Evolutionary conservation across 208 protist species (phyloP).

Genomic region (Eutreptiella sp.): DNA sequence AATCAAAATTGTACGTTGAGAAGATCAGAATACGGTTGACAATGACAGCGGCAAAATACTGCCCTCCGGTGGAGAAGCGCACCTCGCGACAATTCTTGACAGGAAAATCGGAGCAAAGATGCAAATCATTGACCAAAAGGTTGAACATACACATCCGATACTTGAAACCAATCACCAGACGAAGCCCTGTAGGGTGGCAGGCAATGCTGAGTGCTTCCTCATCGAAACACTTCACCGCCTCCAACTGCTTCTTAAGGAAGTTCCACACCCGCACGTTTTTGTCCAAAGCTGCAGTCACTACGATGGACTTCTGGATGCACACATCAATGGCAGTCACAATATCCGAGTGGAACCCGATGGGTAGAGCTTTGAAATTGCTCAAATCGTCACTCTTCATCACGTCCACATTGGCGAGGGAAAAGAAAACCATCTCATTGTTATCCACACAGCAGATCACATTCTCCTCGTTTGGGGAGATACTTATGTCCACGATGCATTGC

Average conservation of each 20-base stretch:
- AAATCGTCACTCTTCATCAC: slow-evolving; percentile 26
- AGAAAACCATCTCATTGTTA: slow-evolving; percentile 28
- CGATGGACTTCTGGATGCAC: slow-evolving; percentile 34
- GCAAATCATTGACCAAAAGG: slow-evolving; percentile 32
- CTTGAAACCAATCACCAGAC: slow-evolving; percentile 33
- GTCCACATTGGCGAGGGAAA: slow-evolving; percentile 27
- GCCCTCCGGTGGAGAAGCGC: slow-evolving; percentile 31
- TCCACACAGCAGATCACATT: slow-evolving; percentile 23
- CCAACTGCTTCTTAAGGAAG: slow-evolving; percentile 30
- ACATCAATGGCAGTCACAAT: slow-evolving; percentile 27
- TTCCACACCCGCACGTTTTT: slow-evolving; percentile 32
- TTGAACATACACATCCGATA: slow-evolving; percentile 29
- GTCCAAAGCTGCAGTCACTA: slow-evolving; percentile 31
- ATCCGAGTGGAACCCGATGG: slow-evolving; percentile 35
- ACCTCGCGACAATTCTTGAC: slow-evolving; percentile 34
- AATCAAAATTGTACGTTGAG: slow-evolving; percentile 32
- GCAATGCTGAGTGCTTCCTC: slow-evolving; percentile 32
- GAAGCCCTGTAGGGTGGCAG: slow-evolving; percentile 32
- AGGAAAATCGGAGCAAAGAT: slow-evolving; percentile 29
- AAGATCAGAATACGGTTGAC: slow-evolving; percentile 29
- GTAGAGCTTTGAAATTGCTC: slow-evolving; percentile 21
- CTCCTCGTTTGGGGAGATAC: slow-evolving; percentile 24
- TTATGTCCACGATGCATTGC: slow-evolving; percentile 11
- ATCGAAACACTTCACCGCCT: slow-evolving; percentile 30
- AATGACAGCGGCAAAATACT: slow-evolving; percentile 28